Conservation (phyloP, 345 rosid genomes). For the Excoecaria cochinchinensis region DNA sequence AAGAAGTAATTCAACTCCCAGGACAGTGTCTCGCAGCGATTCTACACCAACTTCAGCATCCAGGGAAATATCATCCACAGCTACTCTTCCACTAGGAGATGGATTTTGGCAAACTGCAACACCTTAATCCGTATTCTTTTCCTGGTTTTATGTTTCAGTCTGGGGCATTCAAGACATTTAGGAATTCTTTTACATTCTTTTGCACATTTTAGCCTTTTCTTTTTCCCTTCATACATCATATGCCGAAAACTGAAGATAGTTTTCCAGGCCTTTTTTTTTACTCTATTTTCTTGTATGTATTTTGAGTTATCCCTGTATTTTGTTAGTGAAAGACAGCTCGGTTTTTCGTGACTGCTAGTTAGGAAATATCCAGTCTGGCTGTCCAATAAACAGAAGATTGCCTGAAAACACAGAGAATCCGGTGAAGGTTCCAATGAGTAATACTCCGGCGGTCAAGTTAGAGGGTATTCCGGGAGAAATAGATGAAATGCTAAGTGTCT, state of each 20-base stretch:
- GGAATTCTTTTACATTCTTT: constrained; percentile 9
- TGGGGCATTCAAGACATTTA: constrained; percentile 16
- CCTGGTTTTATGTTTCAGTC: neutral
- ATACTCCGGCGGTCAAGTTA: too few species aligned
- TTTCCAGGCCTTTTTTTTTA: neutral
- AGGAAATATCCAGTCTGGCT: too few species aligned
- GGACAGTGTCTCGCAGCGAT: constrained; percentile 7
- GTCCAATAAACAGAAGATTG: too few species aligned
- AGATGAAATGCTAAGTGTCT: too few species aligned
- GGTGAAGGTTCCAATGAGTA: too few species aligned
- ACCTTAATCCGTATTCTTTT: constrained; percentile 5
- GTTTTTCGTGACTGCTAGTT: too few species aligned
- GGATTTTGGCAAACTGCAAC: neutral
- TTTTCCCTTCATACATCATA: neutral
- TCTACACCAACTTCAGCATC: constrained; percentile 14
- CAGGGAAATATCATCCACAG: constrained; percentile 25
- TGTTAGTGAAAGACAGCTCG: too few species aligned
- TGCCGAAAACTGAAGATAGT: neutral
- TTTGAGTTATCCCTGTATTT: too few species aligned
- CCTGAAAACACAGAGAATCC: too few species aligned
- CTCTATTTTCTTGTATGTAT: too few species aligned
- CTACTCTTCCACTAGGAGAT: constrained; percentile 18
- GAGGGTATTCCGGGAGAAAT: too few species aligned
- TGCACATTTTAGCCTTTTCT: neutral
- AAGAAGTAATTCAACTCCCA: constrained; percentile 27